phyloP scores from a whole-genome alignment of 805 yeast species.

The Sugiyamaella boreocaroliniensis region DNA sequence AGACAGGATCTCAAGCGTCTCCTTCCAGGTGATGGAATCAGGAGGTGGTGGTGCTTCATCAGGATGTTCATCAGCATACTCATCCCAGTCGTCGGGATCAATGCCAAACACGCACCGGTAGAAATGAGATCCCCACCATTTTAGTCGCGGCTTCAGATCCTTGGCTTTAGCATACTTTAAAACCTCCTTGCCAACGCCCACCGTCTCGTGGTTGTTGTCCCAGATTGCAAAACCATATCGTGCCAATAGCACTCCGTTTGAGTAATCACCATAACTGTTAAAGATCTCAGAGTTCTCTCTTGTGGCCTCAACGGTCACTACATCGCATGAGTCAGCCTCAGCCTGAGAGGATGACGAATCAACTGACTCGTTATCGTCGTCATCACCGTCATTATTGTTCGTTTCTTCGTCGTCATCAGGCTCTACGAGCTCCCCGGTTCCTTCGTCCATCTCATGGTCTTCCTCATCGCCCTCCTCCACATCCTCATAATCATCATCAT shows the following conservation, averaged over 20 bases:
- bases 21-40: constrained; percentile 17
- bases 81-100: constrained; percentile 21
- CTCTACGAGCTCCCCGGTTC: constrained; percentile 20
- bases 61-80: constrained; percentile 11
- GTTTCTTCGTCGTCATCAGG: constrained; percentile 26
- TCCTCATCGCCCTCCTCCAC: constrained; percentile 18
- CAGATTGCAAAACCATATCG: constrained; percentile 70
- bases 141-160: constrained; percentile 22
- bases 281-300: constrained; percentile 53
- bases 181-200: constrained; percentile 51
- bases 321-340: constrained; percentile 54
- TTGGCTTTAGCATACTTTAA: constrained; percentile 30
- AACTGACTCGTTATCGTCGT: constrained; percentile 24
- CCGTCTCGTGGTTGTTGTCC: constrained; percentile 48
- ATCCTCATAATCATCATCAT: constrained; percentile 16
- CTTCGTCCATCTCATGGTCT: constrained; percentile 20
- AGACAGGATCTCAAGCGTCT: constrained; percentile 13
- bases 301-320: constrained; percentile 44
- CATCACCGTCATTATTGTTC: constrained; percentile 20
- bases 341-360: constrained; percentile 11
- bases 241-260: constrained; percentile 59
- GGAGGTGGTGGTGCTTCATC: constrained; percentile 13
- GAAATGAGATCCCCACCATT: constrained; percentile 47
- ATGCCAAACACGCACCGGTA: constrained; percentile 30
- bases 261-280: constrained; percentile 74